Percentiles rank a stretch among this genome's conserved stretches.
These are phyloP conservation scores for Rhododendron mucronatum DNA, from an alignment of 148 eudicot genomes.

Conservation along the genomic window DNA sequence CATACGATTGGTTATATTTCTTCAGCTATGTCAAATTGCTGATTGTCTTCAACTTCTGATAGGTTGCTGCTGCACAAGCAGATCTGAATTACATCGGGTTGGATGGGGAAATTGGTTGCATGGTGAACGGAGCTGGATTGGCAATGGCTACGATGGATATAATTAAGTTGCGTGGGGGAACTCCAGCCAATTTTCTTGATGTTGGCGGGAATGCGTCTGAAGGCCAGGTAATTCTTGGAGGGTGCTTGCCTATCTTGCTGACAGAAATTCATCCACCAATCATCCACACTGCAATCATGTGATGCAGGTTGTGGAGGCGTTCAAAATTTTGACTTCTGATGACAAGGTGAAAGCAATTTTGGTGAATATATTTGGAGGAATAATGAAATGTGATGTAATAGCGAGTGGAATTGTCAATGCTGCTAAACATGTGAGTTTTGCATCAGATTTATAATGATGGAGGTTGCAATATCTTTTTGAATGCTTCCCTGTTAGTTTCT, in stretches of 20 bases:
- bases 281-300: background rate
- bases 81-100: slow-evolving; percentile 92
- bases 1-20: background rate
- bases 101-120: slow-evolving; percentile 99
- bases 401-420: slow-evolving; percentile 98
- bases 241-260: slow-evolving; percentile 5
- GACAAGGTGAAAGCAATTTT: slow-evolving; percentile 91
- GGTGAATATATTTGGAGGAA: slow-evolving; percentile 98
- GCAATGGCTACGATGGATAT: slow-evolving; percentile 99
- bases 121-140: slow-evolving; percentile 98
- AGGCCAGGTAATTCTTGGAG: slow-evolving; percentile 49
- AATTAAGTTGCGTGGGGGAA: slow-evolving; percentile 90
- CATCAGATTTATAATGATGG: slow-evolving; percentile 1
- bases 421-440: slow-evolving; percentile 65
- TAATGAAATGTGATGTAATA: slow-evolving; percentile 98
- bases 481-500: background rate
- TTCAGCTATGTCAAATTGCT: background rate
- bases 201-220: slow-evolving; percentile 99
- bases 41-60: slow-evolving; percentile 12
- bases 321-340: slow-evolving; percentile 93
- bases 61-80: slow-evolving; percentile 95
- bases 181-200: slow-evolving; percentile 98
- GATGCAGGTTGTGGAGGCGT: slow-evolving; percentile 71
- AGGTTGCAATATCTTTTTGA: background rate
- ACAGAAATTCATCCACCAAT: background rate